These are phyloP conservation scores for Dryas alaskensis DNA, from an alignment of 306 rosid species.

Conservation along the genomic window DNA sequence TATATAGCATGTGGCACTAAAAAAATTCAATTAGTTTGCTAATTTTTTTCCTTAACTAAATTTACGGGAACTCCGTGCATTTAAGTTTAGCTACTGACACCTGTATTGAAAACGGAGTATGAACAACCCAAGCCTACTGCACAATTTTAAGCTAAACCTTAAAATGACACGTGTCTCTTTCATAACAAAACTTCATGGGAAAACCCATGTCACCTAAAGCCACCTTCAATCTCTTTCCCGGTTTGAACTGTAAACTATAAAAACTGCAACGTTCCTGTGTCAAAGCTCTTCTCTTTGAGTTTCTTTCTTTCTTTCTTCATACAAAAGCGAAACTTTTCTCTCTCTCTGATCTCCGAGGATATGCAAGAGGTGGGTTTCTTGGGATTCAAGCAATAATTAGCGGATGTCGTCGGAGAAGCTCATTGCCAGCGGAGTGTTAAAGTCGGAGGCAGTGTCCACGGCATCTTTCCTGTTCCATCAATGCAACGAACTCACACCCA, in stretches of 20 bases:
- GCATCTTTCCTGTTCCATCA: conserved; percentile 31
- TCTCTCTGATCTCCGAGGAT: conserved; percentile 3
- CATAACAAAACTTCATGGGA: not conserved
- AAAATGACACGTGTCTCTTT: not conserved
- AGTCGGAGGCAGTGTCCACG: conserved; percentile 35
- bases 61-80: conserved; percentile 15
- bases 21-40: not conserved
- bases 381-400: not conserved
- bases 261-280: conserved; percentile 19
- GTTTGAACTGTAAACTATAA: conserved; percentile 30
- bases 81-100: not conserved
- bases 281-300: conserved; percentile 1
- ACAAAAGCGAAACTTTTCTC: not conserved
- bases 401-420: conserved; percentile 66
- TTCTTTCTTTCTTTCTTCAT: not conserved
- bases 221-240: not conserved
- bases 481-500: conserved; percentile 41
- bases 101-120: not conserved
- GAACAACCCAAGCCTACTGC: too few species aligned
- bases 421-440: conserved; percentile 26
- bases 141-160: too few species aligned
- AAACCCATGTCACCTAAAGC: not conserved
- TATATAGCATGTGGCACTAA: not conserved
- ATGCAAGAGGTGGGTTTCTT: conserved; percentile 8
- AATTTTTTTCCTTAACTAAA: not conserved